Evolutionary conservation across 768 basidiomycete species (phyloP).

Genomic region (Serendipita indica): DNA sequence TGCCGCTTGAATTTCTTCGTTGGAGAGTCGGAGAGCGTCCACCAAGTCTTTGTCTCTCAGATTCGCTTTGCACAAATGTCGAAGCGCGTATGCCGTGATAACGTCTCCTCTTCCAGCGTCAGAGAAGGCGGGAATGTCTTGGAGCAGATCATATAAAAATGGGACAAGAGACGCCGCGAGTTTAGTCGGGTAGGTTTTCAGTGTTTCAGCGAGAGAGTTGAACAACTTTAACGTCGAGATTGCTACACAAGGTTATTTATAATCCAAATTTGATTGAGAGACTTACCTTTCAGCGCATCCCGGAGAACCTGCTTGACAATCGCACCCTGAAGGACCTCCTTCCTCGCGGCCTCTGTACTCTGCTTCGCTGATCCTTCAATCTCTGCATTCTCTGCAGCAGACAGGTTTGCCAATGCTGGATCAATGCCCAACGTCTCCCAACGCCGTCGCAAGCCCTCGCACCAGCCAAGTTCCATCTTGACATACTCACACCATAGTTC

Average conservation of each 20-base stretch:
- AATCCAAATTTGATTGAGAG: conserved; percentile 15
- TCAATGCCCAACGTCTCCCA: conserved; percentile 67
- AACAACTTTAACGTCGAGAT: conserved; percentile 30
- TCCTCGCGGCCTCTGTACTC: conserved; percentile 41
- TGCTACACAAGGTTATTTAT: conserved; percentile 21
- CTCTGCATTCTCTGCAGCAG: conserved; percentile 16
- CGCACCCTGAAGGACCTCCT: conserved; percentile 58
- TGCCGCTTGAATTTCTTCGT: conserved; percentile 34
- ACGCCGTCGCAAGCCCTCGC: conserved; percentile 62
- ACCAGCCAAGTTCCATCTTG: conserved; percentile 76
- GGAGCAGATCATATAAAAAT: conserved; percentile 11
- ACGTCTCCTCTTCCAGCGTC: conserved; percentile 26
- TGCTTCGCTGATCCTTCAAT: conserved; percentile 20
- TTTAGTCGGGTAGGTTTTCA: conserved; percentile 33
- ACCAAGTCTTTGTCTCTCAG: conserved; percentile 37
- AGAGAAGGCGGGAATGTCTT: conserved; percentile 19
- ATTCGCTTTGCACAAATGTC: conserved; percentile 20
- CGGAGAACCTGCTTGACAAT: conserved; percentile 66
- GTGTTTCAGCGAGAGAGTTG: conserved; percentile 27
- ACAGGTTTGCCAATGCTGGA: conserved; percentile 13
- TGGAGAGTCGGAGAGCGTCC: conserved; percentile 35
- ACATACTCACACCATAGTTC: conserved; percentile 85
- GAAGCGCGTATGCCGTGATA: conserved; percentile 28
- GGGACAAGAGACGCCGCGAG: conserved; percentile 24
- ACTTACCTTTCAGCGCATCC: conserved; percentile 56